A percentile compares a stretch with the other conserved stretches of the same genome.
phyloP scores from a whole-genome alignment of 2,329 filamentous ascomycete genomes.

The Xylaria sp. region DNA sequence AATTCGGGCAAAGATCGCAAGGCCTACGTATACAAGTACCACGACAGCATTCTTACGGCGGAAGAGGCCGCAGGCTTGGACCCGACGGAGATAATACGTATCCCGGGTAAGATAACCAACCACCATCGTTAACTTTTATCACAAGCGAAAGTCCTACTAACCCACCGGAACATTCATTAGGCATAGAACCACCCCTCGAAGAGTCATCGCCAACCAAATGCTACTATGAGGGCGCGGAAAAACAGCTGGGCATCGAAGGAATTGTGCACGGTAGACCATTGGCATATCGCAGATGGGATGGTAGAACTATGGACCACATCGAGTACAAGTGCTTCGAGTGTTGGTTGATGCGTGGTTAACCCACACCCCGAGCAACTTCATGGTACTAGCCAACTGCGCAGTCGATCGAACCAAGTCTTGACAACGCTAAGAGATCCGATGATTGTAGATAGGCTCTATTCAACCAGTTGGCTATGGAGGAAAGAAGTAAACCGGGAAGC shows the following conservation, averaged over 20 bases:
- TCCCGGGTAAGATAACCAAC: not conserved
- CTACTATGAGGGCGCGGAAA: not conserved
- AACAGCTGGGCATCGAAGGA: not conserved
- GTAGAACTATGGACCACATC: not conserved
- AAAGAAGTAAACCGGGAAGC: not conserved
- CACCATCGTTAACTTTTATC: not conserved
- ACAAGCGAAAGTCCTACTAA: not conserved
- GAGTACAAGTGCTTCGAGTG: slow-evolving; percentile 18
- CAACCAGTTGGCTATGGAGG: not conserved
- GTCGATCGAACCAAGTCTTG: too few relatives aligned
- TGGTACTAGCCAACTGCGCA: too few relatives aligned
- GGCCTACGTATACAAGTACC: not conserved
- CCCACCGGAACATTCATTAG: not conserved
- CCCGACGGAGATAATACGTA: not conserved
- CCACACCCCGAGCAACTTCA: too few relatives aligned
- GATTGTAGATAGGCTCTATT: not conserved
- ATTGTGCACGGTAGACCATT: not conserved
- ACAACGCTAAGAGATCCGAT: too few relatives aligned
- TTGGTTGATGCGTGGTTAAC: not conserved
- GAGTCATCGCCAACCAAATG: not conserved
- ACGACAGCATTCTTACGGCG: not conserved
- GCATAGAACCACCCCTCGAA: not conserved
- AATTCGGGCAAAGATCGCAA: not conserved
- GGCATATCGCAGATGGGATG: not conserved
- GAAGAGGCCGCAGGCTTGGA: not conserved